Percentiles rank a stretch among this genome's conserved stretches.
phyloP scores from a whole-genome alignment of 1,139 yeast species.

The Sporopachydermia cereana region DNA sequence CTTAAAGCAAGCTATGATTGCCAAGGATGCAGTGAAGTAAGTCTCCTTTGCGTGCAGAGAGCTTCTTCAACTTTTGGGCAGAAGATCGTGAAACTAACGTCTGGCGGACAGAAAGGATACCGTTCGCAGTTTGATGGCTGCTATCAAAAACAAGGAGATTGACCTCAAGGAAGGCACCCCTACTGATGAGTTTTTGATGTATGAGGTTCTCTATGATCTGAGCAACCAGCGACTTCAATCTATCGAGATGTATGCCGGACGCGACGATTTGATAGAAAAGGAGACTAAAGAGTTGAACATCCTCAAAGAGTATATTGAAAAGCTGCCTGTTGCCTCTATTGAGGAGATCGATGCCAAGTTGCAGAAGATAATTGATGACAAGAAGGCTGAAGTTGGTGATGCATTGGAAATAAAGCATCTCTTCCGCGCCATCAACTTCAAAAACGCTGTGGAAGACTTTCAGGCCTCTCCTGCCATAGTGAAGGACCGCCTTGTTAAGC shows the following conservation, averaged over 20 bases:
- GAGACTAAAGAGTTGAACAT: constrained; percentile 40
- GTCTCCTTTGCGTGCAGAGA: no score
- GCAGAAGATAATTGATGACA: constrained; percentile 23
- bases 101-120: constrained; percentile 33
- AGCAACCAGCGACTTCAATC: constrained; percentile 44
- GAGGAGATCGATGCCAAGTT: constrained; percentile 37
- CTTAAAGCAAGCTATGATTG: constrained; percentile 5
- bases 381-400: constrained; percentile 22
- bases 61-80: no score
- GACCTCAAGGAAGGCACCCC: constrained; percentile 33
- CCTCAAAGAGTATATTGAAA: constrained; percentile 30
- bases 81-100: no score
- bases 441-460: not conserved
- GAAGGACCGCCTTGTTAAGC: not conserved
- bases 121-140: constrained; percentile 42
- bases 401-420: constrained; percentile 12
- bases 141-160: constrained; percentile 50
- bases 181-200: constrained; percentile 37
- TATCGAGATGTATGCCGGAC: constrained; percentile 40
- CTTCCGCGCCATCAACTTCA: not conserved
- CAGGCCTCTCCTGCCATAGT: not conserved
- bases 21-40: constrained; percentile 1
- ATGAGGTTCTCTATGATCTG: constrained; percentile 37
- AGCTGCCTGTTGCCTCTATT: constrained; percentile 39
- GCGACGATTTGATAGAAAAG: constrained; percentile 45